Percentiles rank a stretch among this genome's conserved stretches.
Conservation (phyloP, 345 rosid species). For the Corchorus capsularis region DNA sequence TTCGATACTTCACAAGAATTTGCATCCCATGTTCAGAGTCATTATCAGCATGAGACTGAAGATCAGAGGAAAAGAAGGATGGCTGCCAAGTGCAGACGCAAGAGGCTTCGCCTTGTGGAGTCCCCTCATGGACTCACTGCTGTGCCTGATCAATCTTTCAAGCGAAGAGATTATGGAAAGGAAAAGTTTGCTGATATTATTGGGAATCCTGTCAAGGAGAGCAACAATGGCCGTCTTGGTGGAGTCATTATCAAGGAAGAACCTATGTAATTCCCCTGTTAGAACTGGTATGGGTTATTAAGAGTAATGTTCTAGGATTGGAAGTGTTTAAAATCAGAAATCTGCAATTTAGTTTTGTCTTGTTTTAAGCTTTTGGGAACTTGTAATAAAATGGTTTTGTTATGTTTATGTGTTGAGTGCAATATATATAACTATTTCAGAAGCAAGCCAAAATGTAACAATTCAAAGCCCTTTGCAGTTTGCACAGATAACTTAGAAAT, state of each 20-base stretch:
- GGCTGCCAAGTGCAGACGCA: slow-evolving; percentile 23
- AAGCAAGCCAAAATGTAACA: too few species aligned
- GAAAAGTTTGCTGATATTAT: too few species aligned
- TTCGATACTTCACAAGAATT: slow-evolving; percentile 21
- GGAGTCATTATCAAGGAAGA: not conserved
- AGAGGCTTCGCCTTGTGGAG: slow-evolving; percentile 6
- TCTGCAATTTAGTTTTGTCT: too few species aligned
- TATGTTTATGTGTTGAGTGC: too few species aligned
- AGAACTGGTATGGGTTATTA: too few species aligned
- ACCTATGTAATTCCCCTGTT: not conserved
- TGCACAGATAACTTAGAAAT: too few species aligned
- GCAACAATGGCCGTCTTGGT: not conserved
- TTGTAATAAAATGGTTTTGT: too few species aligned
- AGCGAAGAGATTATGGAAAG: not conserved
- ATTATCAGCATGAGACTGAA: slow-evolving; percentile 23
- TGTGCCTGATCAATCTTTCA: not conserved
- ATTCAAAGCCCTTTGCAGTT: too few species aligned
- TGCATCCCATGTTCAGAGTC: slow-evolving; percentile 29
- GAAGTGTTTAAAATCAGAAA: too few species aligned
- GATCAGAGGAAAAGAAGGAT: slow-evolving; percentile 28
- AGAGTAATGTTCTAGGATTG: too few species aligned
- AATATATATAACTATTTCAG: too few species aligned
- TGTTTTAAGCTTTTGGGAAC: too few species aligned
- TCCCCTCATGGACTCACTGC: slow-evolving; percentile 15
- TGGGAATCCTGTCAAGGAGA: not conserved